phyloP scores from a whole-genome alignment of 2,329 filamentous ascomycete species.

The Trichoderma oligosporum region DNA sequence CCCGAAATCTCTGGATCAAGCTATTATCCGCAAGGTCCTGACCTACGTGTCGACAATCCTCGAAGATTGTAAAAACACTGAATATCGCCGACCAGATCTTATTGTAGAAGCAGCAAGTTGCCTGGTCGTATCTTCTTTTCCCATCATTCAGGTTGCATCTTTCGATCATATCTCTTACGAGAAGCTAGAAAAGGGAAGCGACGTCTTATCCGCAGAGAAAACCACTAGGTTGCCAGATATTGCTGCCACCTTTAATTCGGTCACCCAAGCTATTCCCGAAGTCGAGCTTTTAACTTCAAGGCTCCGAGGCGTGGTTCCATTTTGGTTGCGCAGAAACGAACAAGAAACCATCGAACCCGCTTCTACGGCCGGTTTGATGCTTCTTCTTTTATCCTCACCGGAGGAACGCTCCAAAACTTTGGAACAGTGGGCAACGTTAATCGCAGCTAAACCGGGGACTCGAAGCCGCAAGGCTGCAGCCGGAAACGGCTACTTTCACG shows the following conservation, averaged over 20 bases:
- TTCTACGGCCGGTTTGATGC: constrained; percentile 48
- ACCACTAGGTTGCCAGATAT: constrained; percentile 24
- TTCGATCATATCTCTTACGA: constrained; percentile 20
- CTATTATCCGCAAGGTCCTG: constrained; percentile 31
- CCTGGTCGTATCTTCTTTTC: constrained; percentile 53
- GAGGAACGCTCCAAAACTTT: constrained; percentile 40
- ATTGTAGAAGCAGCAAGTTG: constrained; percentile 58
- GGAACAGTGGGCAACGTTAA: constrained; percentile 44
- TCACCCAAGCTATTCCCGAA: background rate
- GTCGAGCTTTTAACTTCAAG: constrained; percentile 26
- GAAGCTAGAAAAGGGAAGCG: constrained; percentile 24
- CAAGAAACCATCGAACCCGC: constrained; percentile 47
- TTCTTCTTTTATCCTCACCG: constrained; percentile 44
- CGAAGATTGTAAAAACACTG: constrained; percentile 38
- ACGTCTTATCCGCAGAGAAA: constrained; percentile 26
- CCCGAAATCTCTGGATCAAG: background rate
- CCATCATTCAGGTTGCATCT: constrained; percentile 42
- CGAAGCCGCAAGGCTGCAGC: constrained; percentile 36
- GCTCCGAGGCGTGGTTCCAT: constrained; percentile 36
- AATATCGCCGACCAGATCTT: constrained; percentile 59
- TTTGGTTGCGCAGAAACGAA: constrained; percentile 51
- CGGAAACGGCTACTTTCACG: constrained; percentile 51
- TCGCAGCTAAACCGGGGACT: constrained; percentile 36
- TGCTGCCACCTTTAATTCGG: constrained; percentile 24
- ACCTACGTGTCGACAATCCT: constrained; percentile 36